These are phyloP conservation scores for Diddensiella transvaalensis DNA, from an alignment of 805 yeast species.

Conservation along the genomic window DNA sequence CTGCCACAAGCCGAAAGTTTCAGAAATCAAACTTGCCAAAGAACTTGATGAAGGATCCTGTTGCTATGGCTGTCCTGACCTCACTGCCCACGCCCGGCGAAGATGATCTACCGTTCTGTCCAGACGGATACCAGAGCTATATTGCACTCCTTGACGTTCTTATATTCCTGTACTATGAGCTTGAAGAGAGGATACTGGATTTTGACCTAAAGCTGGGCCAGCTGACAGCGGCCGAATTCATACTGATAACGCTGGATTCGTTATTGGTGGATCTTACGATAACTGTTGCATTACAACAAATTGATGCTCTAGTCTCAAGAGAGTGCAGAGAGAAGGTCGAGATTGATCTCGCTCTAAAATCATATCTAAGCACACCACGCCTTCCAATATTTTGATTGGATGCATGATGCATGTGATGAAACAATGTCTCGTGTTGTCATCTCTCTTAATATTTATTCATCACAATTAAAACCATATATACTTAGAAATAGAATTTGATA, in stretches of 20 bases:
- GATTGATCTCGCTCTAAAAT: background rate
- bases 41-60: conserved; percentile 2
- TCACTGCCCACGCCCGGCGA: conserved; percentile 10
- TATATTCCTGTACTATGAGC: background rate
- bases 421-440: too few species aligned
- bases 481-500: too few species aligned
- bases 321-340: background rate
- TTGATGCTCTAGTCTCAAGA: background rate
- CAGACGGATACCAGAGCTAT: conserved; percentile 18
- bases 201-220: background rate
- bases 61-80: conserved; percentile 7
- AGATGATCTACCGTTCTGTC: conserved; percentile 16
- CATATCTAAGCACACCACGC: background rate
- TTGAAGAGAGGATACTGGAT: background rate
- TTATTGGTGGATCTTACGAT: background rate
- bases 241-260: background rate
- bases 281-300: background rate
- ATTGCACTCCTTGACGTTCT: conserved; percentile 17
- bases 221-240: background rate
- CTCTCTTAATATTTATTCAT: too few species aligned
- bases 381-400: too few species aligned
- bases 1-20: background rate
- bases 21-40: conserved; percentile 8
- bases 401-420: too few species aligned
- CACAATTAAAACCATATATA: too few species aligned